Evolutionary conservation across 73 alveolate genomes (phyloP).

Genomic region (Tetrahymena malaccensis): DNA sequence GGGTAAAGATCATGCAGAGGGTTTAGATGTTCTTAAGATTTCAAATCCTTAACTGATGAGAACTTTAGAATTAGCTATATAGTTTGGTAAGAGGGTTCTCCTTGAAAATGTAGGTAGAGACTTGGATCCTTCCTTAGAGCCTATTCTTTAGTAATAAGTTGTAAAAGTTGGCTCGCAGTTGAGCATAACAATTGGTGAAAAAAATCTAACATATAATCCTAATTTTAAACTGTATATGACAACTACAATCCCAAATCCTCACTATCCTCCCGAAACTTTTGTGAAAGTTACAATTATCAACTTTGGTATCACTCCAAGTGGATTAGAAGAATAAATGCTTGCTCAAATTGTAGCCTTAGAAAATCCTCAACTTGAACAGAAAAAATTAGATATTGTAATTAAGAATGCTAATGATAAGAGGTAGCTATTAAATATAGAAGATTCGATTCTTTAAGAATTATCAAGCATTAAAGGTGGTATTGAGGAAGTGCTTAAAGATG

Average conservation of each 20-base stretch:
- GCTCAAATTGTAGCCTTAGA: constrained; percentile 30
- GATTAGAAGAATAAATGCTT: constrained; percentile 49
- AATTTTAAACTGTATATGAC: neutral
- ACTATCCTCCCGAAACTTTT: neutral
- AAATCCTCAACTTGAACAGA: constrained; percentile 49
- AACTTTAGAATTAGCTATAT: constrained; percentile 68
- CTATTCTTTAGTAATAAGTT: constrained; percentile 32
- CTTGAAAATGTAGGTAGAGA: constrained; percentile 89
- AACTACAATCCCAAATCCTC: constrained; percentile 9
- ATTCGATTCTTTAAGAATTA: constrained; percentile 9
- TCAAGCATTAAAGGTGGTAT: constrained; percentile 5
- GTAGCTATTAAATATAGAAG: constrained; percentile 16
- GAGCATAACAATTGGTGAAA: neutral
- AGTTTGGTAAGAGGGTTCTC: constrained; percentile 89
- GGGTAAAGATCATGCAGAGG: constrained; percentile 44
- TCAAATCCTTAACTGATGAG: constrained; percentile 69
- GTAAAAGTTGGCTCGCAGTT: neutral
- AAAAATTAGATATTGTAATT: constrained; percentile 46
- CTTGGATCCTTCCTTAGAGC: constrained; percentile 85
- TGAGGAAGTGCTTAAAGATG: constrained; percentile 68
- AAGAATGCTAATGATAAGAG: constrained; percentile 13
- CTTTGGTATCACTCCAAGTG: constrained; percentile 49
- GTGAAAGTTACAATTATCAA: constrained; percentile 27
- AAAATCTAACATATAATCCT: constrained; percentile 10
- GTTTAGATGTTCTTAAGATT: constrained; percentile 59